These are phyloP conservation scores for Bretschneidera sinensis DNA, from an alignment of 345 rosid genomes.

Conservation along the genomic window DNA sequence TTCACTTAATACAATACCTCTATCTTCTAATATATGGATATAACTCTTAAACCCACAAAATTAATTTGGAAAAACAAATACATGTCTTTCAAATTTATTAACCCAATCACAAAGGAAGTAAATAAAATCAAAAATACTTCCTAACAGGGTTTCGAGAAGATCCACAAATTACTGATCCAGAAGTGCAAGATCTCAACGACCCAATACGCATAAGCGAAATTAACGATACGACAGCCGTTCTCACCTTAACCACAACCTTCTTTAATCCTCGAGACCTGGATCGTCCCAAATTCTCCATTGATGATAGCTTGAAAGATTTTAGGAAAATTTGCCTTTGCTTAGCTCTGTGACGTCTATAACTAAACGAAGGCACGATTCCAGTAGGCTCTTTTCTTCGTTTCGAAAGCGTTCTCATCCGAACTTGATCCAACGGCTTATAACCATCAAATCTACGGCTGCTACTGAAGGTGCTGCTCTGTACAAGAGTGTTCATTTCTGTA, in stretches of 20 bases:
- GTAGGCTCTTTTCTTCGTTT: conserved; percentile 16
- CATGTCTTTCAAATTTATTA: too few species aligned
- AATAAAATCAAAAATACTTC: background rate
- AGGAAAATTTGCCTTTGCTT: conserved; percentile 46
- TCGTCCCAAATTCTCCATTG: conserved; percentile 16
- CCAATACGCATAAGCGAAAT: conserved; percentile 22
- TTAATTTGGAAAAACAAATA: too few species aligned
- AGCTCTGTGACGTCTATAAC: conserved; percentile 33
- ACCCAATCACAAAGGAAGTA: background rate
- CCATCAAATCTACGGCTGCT: background rate
- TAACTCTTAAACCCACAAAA: too few species aligned
- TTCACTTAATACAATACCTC: too few species aligned
- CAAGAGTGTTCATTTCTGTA: background rate
- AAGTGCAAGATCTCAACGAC: conserved; percentile 22
- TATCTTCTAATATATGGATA: too few species aligned
- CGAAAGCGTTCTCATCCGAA: conserved; percentile 15
- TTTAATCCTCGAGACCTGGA: conserved; percentile 14
- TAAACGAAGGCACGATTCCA: conserved; percentile 17
- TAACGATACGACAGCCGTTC: conserved; percentile 24
- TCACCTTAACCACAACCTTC: conserved; percentile 35
- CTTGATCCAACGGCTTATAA: background rate
- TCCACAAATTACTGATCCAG: conserved; percentile 27
- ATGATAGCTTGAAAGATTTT: conserved; percentile 37
- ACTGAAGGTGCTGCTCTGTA: background rate
- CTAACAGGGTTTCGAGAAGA: conserved; percentile 3